Evolutionary conservation across 2,329 filamentous ascomycete species (phyloP).

Genomic region (Orbilia brochopaga): DNA sequence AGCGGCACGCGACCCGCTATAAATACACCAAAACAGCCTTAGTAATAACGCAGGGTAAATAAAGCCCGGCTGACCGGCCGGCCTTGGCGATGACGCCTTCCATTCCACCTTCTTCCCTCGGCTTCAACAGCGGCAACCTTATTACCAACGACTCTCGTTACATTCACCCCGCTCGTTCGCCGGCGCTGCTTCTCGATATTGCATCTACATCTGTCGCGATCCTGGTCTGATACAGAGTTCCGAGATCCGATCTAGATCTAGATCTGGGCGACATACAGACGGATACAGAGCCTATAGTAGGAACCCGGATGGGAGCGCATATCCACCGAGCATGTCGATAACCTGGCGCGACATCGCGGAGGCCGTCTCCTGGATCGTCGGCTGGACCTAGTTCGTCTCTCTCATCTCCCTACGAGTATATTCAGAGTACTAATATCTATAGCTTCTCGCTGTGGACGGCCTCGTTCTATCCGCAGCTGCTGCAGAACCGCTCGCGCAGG

Average conservation of each 20-base stretch:
- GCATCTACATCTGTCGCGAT: no score
- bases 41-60: background rate
- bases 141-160: background rate
- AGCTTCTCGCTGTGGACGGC: conserved; percentile 76
- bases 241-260: no score
- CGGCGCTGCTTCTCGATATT: background rate
- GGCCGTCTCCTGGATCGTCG: conserved; percentile 59
- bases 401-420: conserved; percentile 7
- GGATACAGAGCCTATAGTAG: no score
- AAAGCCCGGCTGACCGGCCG: conserved; percentile 5
- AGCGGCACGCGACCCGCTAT: background rate
- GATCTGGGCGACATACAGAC: no score
- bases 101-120: background rate
- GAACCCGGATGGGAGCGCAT: background rate
- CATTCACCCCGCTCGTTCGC: background rate
- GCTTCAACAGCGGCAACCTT: background rate
- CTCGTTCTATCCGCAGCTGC: conserved; percentile 89
- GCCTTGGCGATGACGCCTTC: background rate
- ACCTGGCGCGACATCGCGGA: conserved; percentile 29
- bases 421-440: conserved; percentile 3
- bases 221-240: no score
- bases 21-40: no score
- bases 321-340: conserved; percentile 6
- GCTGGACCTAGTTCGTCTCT: conserved; percentile 71
- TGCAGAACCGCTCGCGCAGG: conserved; percentile 77